Conservation (phyloP, 1,139 yeast genomes). For the Protomyces macrosporus region DNA sequence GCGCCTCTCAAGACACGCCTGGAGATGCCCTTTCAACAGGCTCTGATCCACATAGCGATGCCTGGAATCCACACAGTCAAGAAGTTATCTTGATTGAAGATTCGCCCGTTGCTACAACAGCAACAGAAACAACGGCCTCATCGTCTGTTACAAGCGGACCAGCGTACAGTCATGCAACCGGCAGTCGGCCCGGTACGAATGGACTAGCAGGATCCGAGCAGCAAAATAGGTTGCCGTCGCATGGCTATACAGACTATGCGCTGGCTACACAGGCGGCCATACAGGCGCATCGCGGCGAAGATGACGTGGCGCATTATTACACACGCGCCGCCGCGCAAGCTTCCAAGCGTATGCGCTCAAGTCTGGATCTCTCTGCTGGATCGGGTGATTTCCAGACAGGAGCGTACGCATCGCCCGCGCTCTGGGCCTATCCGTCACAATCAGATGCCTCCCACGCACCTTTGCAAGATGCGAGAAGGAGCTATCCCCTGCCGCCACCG, state of each 20-base stretch:
- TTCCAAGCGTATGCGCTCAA: background rate
- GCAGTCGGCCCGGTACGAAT: background rate
- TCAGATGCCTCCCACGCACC: too few species aligned
- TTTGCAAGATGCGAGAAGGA: too few species aligned
- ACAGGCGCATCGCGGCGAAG: background rate
- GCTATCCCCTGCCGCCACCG: too few species aligned
- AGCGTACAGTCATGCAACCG: background rate
- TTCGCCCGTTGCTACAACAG: constrained; percentile 13
- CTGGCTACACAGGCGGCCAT: background rate
- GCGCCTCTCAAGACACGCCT: too few species aligned
- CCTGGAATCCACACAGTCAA: constrained; percentile 24
- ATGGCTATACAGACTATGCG: background rate
- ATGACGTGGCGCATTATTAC: background rate
- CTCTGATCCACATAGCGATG: background rate
- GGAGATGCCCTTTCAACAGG: too few species aligned
- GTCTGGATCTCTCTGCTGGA: background rate
- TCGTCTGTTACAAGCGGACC: background rate
- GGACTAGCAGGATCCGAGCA: too few species aligned
- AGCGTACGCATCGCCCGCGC: too few species aligned
- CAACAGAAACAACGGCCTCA: background rate
- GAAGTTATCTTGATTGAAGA: constrained; percentile 40
- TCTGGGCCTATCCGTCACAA: too few species aligned
- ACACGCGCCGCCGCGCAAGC: background rate
- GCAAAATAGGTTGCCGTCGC: too few species aligned
- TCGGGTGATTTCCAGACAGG: too few species aligned